A percentile compares a stretch with the other conserved stretches of the same genome.
Conservation (phyloP, 169 alveolate genomes). For the Sarcocystis neurona region DNA sequence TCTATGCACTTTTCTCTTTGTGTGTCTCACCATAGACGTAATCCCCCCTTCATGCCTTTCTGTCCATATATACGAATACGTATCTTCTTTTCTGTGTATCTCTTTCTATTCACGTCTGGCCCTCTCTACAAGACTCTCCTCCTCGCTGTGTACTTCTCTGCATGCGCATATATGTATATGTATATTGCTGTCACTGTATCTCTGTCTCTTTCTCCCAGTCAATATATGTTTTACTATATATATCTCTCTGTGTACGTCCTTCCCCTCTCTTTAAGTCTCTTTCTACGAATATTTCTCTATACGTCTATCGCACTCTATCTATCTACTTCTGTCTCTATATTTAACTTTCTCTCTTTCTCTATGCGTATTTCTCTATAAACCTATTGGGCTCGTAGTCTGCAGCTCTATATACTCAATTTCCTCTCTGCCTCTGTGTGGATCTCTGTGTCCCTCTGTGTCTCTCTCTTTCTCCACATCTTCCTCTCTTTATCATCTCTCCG, state of each 20-base stretch:
- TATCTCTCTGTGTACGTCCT: not conserved
- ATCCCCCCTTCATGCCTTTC: too few relatives aligned
- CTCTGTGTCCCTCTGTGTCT: not conserved
- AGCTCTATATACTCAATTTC: too few relatives aligned
- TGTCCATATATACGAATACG: too few relatives aligned
- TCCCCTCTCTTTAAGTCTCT: too few relatives aligned
- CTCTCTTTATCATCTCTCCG: not conserved
- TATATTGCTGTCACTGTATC: slow-evolving; percentile 52
- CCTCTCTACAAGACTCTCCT: too few relatives aligned
- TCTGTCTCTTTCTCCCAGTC: slow-evolving; percentile 37
- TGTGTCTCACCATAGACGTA: too few relatives aligned
- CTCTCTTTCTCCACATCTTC: not conserved
- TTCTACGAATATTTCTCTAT: too few relatives aligned
- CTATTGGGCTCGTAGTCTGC: too few relatives aligned
- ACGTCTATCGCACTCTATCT: not conserved
- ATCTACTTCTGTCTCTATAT: not conserved
- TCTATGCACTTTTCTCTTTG: too few relatives aligned
- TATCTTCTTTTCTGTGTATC: too few relatives aligned
- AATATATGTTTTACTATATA: not conserved
- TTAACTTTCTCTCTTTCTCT: not conserved
- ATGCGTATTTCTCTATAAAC: not conserved
- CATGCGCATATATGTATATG: slow-evolving; percentile 25
- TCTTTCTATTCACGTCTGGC: too few relatives aligned
- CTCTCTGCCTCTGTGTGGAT: not conserved
- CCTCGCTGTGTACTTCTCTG: too few relatives aligned